phyloP scores from a whole-genome alignment of 805 yeast species.

The Huiozyma sinensis region DNA sequence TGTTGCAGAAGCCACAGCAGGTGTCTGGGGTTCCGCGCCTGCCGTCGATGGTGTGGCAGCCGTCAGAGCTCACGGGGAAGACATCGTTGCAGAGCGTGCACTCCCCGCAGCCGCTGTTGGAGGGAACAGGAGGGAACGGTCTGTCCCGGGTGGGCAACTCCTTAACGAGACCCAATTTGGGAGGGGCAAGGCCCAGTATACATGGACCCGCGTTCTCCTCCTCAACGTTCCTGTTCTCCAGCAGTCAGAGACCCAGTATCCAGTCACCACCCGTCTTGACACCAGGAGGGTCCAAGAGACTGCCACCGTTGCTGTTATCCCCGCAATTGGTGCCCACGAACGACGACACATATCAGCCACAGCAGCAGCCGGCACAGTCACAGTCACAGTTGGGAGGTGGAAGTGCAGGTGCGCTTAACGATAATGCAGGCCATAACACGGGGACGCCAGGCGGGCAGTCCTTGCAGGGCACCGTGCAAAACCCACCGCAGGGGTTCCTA shows the following conservation, averaged over 20 bases:
- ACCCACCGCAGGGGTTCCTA: constrained; percentile 3
- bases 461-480: background rate
- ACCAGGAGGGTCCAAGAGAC: constrained; percentile 46
- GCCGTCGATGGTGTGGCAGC: too few species aligned
- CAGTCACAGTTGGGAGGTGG: background rate
- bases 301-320: constrained; percentile 33
- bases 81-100: background rate
- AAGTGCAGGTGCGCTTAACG: background rate
- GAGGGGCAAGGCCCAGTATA: background rate
- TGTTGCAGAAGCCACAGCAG: too few species aligned
- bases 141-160: background rate
- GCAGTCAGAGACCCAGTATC: constrained; percentile 11
- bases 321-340: constrained; percentile 5
- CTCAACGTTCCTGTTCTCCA: constrained; percentile 1
- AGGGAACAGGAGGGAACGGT: background rate
- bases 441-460: background rate
- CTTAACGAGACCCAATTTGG: background rate
- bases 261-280: constrained; percentile 38
- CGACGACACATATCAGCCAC: background rate
- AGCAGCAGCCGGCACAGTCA: background rate
- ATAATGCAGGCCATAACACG: background rate
- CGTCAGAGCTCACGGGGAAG: background rate
- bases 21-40: too few species aligned
- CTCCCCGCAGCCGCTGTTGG: background rate
- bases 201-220: background rate